Evolutionary conservation across 2,329 filamentous ascomycete species (phyloP).

Genomic region (Xylaria sp.): DNA sequence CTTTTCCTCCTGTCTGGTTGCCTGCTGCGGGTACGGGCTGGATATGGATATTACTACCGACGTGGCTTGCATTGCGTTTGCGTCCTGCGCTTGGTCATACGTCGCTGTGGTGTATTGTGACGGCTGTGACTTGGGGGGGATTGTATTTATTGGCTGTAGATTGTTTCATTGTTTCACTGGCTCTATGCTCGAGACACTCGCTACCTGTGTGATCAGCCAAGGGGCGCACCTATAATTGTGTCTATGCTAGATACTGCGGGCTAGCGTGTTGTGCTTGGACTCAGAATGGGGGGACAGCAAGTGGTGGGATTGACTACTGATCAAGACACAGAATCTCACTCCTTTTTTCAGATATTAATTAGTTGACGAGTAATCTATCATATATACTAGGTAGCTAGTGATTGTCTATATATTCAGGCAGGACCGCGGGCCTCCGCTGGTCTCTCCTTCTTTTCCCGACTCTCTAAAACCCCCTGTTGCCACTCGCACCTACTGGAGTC

Average conservation of each 20-base stretch:
- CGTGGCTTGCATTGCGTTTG: constrained; percentile 19
- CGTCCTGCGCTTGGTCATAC: not conserved
- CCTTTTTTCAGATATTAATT: not conserved
- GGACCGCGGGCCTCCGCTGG: not conserved
- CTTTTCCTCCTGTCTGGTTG: too few relatives aligned
- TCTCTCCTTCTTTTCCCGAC: not conserved
- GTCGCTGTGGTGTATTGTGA: not conserved
- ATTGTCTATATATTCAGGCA: not conserved
- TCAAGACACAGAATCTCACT: not conserved
- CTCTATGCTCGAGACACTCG: not conserved
- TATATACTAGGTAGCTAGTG: not conserved
- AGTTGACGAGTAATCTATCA: not conserved
- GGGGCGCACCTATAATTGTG: not conserved
- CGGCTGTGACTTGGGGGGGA: not conserved
- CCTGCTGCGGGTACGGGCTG: not conserved
- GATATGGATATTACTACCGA: not conserved
- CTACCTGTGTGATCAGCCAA: not conserved
- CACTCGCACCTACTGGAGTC: not conserved
- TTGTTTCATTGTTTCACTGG: not conserved
- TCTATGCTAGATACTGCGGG: constrained; percentile 3
- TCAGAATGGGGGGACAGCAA: not conserved
- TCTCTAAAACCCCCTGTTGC: not conserved
- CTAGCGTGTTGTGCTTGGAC: not conserved
- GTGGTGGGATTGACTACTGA: not conserved
- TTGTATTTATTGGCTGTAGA: not conserved